These are phyloP conservation scores for Beta macrorhiza DNA, from an alignment of 179 eudicot species.

Conservation along the genomic window DNA sequence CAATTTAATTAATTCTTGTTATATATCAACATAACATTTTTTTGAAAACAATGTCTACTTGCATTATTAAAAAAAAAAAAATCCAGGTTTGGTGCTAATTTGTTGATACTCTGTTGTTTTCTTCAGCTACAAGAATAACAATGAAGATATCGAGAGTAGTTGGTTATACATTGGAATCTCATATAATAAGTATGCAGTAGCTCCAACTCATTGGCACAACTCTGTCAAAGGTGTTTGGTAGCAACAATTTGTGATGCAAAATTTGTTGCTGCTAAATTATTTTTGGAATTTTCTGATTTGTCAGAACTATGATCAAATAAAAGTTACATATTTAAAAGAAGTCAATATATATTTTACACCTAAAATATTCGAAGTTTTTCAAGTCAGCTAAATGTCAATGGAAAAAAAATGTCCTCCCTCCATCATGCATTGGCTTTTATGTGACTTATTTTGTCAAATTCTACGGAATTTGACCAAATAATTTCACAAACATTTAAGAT, in stretches of 20 bases:
- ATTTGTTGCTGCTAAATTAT: constrained; percentile 7
- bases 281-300: constrained; percentile 30
- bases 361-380: not conserved
- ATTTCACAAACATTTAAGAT: too few relatives aligned
- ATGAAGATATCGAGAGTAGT: constrained; percentile 27
- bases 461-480: too few relatives aligned
- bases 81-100: constrained; percentile 27
- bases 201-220: constrained; percentile 3
- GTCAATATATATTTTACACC: constrained; percentile 1
- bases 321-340: not conserved
- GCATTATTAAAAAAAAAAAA: constrained; percentile 3
- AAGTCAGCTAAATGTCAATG: not conserved
- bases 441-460: too few relatives aligned
- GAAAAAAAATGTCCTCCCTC: too few relatives aligned
- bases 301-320: constrained; percentile 7
- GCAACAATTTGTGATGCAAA: constrained; percentile 14
- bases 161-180: constrained; percentile 4
- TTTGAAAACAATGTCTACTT: constrained; percentile 6
- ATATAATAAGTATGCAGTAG: constrained; percentile 3
- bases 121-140: constrained; percentile 22
- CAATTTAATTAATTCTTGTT: not conserved
- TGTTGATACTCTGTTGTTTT: constrained; percentile 36
- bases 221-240: constrained; percentile 24
- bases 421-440: too few relatives aligned
- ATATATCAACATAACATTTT: not conserved